phyloP scores from a whole-genome alignment of 192 early-diverging fungal species.

The Powellomyces hirtus region DNA sequence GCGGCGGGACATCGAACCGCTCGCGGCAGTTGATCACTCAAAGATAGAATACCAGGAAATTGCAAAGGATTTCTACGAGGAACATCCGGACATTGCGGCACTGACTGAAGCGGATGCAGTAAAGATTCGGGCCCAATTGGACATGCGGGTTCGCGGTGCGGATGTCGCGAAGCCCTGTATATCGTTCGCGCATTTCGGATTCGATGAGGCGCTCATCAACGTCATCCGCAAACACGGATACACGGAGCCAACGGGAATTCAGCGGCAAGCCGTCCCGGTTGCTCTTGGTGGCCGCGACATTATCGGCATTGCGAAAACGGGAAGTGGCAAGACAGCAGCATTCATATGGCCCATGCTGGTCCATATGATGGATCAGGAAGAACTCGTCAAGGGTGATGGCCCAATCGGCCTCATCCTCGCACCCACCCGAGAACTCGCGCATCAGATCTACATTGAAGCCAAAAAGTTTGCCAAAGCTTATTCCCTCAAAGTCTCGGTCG shows the following conservation, averaged over 20 bases:
- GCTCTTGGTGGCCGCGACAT: slow-evolving; percentile 77
- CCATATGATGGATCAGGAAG: slow-evolving; percentile 82
- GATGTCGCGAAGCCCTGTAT: slow-evolving; percentile 69
- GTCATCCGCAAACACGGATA: slow-evolving; percentile 65
- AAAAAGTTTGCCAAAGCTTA: slow-evolving; percentile 80
- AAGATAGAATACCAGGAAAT: slow-evolving; percentile 65
- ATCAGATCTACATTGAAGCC: slow-evolving; percentile 75
- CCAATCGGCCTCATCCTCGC: slow-evolving; percentile 78
- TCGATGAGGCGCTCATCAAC: slow-evolving; percentile 67
- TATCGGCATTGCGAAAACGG: slow-evolving; percentile 81
- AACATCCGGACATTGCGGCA: slow-evolving; percentile 71
- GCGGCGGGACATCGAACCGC: slow-evolving; percentile 58
- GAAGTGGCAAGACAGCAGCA: slow-evolving; percentile 83
- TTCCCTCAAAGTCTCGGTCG: slow-evolving; percentile 60
- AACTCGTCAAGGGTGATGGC: slow-evolving; percentile 72
- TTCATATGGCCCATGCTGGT: slow-evolving; percentile 81
- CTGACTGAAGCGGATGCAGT: slow-evolving; percentile 54
- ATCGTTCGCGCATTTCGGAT: slow-evolving; percentile 83
- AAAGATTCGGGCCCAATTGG: slow-evolving; percentile 55
- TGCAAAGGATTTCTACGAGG: slow-evolving; percentile 77
- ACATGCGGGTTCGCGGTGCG: slow-evolving; percentile 66
- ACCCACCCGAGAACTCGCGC: slow-evolving; percentile 76
- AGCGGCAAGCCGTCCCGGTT: slow-evolving; percentile 74
- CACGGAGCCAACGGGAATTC: slow-evolving; percentile 72
- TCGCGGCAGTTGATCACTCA: slow-evolving; percentile 65